These are phyloP conservation scores for Actinidia polygama DNA, from an alignment of 179 eudicot species.

Conservation along the genomic window DNA sequence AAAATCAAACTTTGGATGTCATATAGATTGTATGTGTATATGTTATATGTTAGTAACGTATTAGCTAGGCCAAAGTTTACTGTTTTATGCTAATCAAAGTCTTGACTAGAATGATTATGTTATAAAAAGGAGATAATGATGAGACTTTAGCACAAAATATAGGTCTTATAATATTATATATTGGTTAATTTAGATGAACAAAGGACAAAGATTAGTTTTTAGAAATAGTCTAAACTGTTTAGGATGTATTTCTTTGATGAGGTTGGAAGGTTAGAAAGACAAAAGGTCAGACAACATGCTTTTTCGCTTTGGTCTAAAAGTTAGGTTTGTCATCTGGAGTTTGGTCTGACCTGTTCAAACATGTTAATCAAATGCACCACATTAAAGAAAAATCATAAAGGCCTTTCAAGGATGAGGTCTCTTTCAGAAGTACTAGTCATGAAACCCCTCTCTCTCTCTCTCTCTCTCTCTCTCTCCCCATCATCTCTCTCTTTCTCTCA, in stretches of 20 bases:
- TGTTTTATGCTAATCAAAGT: not conserved
- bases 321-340: constrained; percentile 13
- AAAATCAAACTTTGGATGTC: not conserved
- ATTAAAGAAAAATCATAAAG: no score
- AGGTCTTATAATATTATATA: not conserved
- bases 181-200: not conserved
- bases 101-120: not conserved
- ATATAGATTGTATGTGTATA: not conserved
- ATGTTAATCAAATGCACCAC: not conserved
- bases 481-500: not conserved
- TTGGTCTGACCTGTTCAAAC: constrained; percentile 22
- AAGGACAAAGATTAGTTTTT: not conserved
- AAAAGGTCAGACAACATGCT: constrained; percentile 5
- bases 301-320: constrained; percentile 18
- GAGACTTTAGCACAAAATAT: constrained; percentile 15
- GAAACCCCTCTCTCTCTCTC: not conserved
- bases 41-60: not conserved
- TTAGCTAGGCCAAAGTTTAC: not conserved
- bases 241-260: constrained; percentile 1
- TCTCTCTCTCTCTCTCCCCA: not conserved
- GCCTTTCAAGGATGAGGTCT: not conserved
- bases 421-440: not conserved
- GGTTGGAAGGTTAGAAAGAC: constrained; percentile 13
- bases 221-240: not conserved
- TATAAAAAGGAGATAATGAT: constrained; percentile 3